A percentile compares a stretch with the other conserved stretches of the same genome.
phyloP scores from a whole-genome alignment of 805 yeast genomes.

The Maudiozyma barnettii region DNA sequence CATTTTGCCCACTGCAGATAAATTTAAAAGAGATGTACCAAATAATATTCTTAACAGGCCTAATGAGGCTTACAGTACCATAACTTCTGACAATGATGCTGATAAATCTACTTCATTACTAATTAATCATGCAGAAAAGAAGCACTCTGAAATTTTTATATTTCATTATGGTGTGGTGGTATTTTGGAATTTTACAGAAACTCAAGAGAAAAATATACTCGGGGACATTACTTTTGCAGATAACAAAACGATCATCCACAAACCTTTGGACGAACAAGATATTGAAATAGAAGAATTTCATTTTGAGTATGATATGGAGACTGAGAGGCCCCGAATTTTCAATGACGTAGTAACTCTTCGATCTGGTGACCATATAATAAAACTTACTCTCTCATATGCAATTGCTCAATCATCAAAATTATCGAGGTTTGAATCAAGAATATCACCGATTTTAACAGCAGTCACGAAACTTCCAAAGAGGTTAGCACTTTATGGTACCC shows the following conservation, averaged over 20 bases:
- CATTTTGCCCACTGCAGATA: not conserved
- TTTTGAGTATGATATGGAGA: conserved; percentile 42
- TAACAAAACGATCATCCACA: conserved; percentile 44
- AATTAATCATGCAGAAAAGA: conserved; percentile 12
- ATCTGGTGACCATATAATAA: conserved; percentile 86
- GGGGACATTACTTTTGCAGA: conserved; percentile 70
- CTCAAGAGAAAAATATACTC: conserved; percentile 83
- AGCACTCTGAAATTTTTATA: conserved; percentile 80
- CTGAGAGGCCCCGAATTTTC: conserved; percentile 65
- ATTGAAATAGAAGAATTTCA: conserved; percentile 77
- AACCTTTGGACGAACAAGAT: conserved; percentile 77
- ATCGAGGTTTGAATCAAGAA: conserved; percentile 82
- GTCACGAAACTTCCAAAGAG: conserved; percentile 86
- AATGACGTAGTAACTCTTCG: conserved; percentile 90
- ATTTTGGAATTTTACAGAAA: conserved; percentile 91
- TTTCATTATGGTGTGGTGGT: conserved; percentile 94
- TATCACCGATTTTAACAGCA: conserved; percentile 72
- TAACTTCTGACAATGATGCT: not conserved
- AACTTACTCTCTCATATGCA: conserved; percentile 89
- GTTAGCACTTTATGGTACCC: conserved; percentile 78
- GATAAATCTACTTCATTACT: not conserved
- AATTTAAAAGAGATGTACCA: not conserved
- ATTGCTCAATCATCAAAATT: conserved; percentile 93
- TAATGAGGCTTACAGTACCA: not conserved
- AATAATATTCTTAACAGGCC: not conserved